These are phyloP conservation scores for Beauveria rudraprayagi DNA, from an alignment of 2,329 filamentous ascomycete genomes.

Conservation along the genomic window DNA sequence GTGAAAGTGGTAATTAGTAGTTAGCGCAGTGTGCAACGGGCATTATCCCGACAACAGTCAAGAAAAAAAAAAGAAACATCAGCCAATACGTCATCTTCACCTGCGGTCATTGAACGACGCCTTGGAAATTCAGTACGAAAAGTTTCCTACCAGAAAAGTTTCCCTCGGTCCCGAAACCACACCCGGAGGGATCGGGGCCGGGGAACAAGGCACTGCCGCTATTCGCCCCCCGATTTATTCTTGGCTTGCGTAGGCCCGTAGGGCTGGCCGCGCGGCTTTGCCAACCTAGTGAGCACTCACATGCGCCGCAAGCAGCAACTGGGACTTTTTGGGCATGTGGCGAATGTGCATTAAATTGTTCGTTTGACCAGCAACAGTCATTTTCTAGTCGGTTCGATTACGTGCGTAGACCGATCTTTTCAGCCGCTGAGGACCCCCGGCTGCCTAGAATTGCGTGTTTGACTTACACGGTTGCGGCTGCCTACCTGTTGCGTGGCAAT, in stretches of 20 bases:
- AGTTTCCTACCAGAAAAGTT: background rate
- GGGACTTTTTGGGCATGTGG: background rate
- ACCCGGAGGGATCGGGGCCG: background rate
- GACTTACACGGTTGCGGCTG: background rate
- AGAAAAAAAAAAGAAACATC: background rate
- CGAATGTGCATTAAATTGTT: background rate
- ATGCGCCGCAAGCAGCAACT: background rate
- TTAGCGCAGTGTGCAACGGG: background rate
- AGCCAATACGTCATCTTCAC: too few relatives aligned
- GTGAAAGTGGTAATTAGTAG: background rate
- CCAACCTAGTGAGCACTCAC: conserved; percentile 2
- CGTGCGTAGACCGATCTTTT: background rate
- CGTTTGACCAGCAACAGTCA: background rate
- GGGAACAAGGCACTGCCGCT: background rate
- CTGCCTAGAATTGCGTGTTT: background rate
- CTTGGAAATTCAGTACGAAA: too few relatives aligned
- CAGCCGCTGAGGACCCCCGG: conserved; percentile 1
- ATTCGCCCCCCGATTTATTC: background rate
- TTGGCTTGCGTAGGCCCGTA: conserved; percentile 8
- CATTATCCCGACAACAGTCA: background rate
- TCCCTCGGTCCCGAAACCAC: background rate
- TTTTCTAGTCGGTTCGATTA: conserved; percentile 4
- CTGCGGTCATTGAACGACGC: too few relatives aligned
- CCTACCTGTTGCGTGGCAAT: background rate
- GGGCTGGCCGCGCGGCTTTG: conserved; percentile 8